Evolutionary conservation across 139 green algal genomes (phyloP).

Genomic region (Gonium pectorale): DNA sequence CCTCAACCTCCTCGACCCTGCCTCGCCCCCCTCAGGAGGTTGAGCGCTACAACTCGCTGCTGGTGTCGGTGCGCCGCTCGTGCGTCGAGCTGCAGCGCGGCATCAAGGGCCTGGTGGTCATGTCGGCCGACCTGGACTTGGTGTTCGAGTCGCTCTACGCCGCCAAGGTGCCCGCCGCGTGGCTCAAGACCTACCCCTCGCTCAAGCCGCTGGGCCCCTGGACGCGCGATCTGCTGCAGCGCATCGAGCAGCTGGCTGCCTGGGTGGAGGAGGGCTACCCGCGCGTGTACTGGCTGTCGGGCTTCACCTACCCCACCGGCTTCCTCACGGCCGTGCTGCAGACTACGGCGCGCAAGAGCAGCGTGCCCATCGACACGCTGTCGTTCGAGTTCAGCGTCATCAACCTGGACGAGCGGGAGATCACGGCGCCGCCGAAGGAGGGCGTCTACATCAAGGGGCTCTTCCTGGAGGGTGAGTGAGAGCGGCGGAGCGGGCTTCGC

Average conservation of each 20-base stretch:
- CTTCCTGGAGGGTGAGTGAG: conserved; percentile 78
- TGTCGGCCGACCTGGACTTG: conserved; percentile 85
- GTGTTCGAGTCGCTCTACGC: conserved; percentile 80
- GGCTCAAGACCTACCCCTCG: conserved; percentile 86
- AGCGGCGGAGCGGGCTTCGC: neutral
- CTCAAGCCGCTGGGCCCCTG: conserved; percentile 87
- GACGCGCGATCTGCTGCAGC: conserved; percentile 84
- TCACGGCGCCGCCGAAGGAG: conserved; percentile 80
- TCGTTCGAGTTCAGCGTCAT: conserved; percentile 87
- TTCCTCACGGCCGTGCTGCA: conserved; percentile 88
- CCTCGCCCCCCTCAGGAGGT: conserved; percentile 62
- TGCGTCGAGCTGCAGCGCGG: conserved; percentile 78
- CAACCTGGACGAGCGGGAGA: conserved; percentile 81
- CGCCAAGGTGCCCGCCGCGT: conserved; percentile 75
- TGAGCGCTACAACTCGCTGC: conserved; percentile 90
- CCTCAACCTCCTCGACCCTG: neutral
- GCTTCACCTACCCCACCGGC: conserved; percentile 89
- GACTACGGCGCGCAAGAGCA: conserved; percentile 78
- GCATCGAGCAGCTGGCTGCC: conserved; percentile 78
- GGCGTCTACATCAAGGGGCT: conserved; percentile 89
- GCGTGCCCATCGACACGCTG: conserved; percentile 89
- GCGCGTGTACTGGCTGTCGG: conserved; percentile 86
- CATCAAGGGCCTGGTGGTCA: conserved; percentile 90
- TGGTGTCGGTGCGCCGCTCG: conserved; percentile 64
- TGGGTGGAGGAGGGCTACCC: conserved; percentile 85